Conservation (phyloP, 306 rosid species). For the Comarum palustre region DNA sequence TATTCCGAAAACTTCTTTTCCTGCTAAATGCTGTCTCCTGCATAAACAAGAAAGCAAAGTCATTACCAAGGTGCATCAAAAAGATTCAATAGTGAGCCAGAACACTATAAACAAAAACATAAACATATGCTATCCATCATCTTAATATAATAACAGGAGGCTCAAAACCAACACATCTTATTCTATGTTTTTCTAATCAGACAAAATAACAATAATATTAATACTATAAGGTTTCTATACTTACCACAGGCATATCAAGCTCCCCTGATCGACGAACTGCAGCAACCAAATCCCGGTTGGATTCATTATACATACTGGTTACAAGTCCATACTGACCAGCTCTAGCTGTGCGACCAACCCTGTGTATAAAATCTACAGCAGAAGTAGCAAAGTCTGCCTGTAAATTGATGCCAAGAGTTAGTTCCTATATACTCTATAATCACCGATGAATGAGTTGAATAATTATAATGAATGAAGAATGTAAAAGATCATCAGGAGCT, state of each 20-base stretch:
- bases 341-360: conserved; percentile 92
- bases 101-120: neutral
- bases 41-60: conserved; percentile 21
- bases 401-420: conserved; percentile 28
- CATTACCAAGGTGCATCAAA: neutral
- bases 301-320: conserved; percentile 69
- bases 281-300: conserved; percentile 74
- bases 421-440: conserved; percentile 11
- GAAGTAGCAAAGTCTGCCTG: conserved; percentile 95
- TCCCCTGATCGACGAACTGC: conserved; percentile 78
- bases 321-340: conserved; percentile 90
- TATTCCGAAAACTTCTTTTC: conserved; percentile 91
- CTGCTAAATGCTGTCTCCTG: conserved; percentile 96
- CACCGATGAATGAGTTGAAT: neutral
- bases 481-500: neutral
- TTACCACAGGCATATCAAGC: conserved; percentile 76
- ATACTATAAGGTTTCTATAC: neutral
- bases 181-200: neutral
- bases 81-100: neutral
- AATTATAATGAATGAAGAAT: neutral
- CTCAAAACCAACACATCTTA: neutral
- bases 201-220: too few relatives aligned
- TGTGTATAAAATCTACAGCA: conserved; percentile 89
- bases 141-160: neutral
- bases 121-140: neutral